A percentile compares a stretch with the other conserved stretches of the same genome.
These are phyloP conservation scores for Aegilops speltoides DNA, from an alignment of 176 grass and related monocot species.

Conservation along the genomic window DNA sequence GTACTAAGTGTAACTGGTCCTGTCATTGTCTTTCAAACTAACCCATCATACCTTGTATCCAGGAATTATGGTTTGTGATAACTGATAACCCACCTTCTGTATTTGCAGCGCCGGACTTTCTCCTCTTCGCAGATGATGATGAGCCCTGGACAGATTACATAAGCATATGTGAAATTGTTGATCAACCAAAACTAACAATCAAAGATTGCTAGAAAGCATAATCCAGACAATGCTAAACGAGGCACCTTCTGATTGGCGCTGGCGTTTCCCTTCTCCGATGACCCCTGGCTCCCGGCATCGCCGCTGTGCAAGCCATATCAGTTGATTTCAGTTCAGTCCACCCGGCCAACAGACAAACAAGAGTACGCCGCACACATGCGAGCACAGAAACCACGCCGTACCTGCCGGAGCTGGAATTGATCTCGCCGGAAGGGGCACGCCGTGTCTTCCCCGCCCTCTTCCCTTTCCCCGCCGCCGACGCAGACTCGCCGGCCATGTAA, in stretches of 20 bases:
- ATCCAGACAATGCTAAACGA: constrained; percentile 16
- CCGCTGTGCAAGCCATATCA: constrained; percentile 31
- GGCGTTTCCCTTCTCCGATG: constrained; percentile 49
- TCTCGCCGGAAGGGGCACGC: constrained; percentile 24
- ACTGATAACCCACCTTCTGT: constrained; percentile 44
- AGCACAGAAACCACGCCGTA: neutral
- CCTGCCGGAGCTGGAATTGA: constrained; percentile 49
- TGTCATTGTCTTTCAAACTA: neutral
- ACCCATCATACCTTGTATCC: neutral
- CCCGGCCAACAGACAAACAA: neutral
- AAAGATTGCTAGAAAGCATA: neutral
- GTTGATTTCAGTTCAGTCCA: constrained; percentile 23
- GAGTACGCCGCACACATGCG: neutral
- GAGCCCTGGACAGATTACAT: constrained; percentile 41
- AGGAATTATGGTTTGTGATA: neutral
- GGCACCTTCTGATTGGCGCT: constrained; percentile 45
- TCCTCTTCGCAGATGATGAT: constrained; percentile 63
- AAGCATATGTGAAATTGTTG: neutral
- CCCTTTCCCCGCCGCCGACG: constrained; percentile 28
- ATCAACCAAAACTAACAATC: constrained; percentile 21
- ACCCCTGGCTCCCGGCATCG: constrained; percentile 46
- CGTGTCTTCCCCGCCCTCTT: constrained; percentile 46
- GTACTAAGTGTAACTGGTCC: neutral
- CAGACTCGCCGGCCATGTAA: constrained; percentile 33
- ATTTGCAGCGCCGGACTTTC: constrained; percentile 27